Conservation (phyloP, 2,329 filamentous ascomycete species). For the Zymoseptoria passerinii region DNA sequence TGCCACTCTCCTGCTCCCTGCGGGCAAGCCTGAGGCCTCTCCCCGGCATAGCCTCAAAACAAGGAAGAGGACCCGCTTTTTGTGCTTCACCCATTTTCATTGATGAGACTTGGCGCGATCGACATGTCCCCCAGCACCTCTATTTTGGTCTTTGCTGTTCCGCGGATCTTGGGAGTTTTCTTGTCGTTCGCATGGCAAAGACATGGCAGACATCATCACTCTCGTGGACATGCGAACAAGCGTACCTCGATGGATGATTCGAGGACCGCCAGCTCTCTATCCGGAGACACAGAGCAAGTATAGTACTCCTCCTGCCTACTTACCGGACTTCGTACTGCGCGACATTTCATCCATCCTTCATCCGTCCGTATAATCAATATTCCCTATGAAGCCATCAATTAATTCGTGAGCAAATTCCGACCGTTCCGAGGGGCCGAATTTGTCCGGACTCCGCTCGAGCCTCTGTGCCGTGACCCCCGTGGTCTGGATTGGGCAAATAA, state of each 20-base stretch:
- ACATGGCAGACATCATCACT: not conserved
- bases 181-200: not conserved
- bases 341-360: no score
- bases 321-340: no score
- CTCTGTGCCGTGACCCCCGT: not conserved
- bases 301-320: no score
- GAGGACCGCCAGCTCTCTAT: no score
- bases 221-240: not conserved
- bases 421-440: no score
- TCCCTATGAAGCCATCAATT: no score
- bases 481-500: not conserved
- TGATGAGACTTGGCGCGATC: not conserved
- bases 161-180: not conserved
- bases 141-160: not conserved
- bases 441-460: no score
- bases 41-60: not conserved
- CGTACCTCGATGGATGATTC: not conserved
- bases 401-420: no score
- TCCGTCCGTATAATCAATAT: no score
- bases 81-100: no score
- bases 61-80: not conserved
- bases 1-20: not conserved
- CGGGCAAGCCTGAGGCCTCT: not conserved
- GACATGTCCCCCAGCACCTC: not conserved
- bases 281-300: no score